Conservation (phyloP, 805 yeast species). For the Barnettozyma californica region DNA sequence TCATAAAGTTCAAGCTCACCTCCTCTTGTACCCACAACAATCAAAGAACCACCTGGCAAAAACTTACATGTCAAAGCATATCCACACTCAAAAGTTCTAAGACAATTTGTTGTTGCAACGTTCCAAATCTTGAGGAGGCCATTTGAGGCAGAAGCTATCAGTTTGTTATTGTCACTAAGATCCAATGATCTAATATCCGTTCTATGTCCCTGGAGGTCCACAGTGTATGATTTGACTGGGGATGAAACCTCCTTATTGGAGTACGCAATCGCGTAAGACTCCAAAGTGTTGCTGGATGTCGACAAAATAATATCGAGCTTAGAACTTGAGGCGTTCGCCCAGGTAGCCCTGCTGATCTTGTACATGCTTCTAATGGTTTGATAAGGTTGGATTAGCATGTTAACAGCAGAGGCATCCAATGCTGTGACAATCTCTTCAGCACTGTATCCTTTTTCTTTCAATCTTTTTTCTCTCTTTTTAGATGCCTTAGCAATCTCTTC, state of each 20-base stretch:
- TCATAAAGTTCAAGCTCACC: constrained; percentile 85
- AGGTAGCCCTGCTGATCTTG: constrained; percentile 61
- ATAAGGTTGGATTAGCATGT: constrained; percentile 62
- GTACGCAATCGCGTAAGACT: constrained; percentile 61
- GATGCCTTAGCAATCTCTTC: constrained; percentile 79
- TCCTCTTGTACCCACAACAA: constrained; percentile 82
- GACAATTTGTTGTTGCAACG: constrained; percentile 60
- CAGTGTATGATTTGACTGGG: constrained; percentile 44
- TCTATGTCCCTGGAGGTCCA: constrained; percentile 84
- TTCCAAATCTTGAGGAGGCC: constrained; percentile 91
- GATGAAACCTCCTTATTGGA: constrained; percentile 45
- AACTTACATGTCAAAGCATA: constrained; percentile 77
- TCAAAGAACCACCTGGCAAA: constrained; percentile 86
- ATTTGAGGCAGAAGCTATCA: constrained; percentile 86
- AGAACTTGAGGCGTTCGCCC: constrained; percentile 46
- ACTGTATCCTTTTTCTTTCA: constrained; percentile 61
- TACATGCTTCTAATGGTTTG: constrained; percentile 59
- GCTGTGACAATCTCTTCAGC: constrained; percentile 54
- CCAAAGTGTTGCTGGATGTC: constrained; percentile 69
- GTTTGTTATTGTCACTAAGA: constrained; percentile 71
- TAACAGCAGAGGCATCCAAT: constrained; percentile 42
- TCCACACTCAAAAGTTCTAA: constrained; percentile 85
- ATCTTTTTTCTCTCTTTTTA: constrained; percentile 70
- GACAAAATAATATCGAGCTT: constrained; percentile 60
- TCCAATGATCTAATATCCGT: constrained; percentile 83